Conservation (phyloP, 1,284 basidiomycete genomes). For the Rhodotorula sp. region DNA sequence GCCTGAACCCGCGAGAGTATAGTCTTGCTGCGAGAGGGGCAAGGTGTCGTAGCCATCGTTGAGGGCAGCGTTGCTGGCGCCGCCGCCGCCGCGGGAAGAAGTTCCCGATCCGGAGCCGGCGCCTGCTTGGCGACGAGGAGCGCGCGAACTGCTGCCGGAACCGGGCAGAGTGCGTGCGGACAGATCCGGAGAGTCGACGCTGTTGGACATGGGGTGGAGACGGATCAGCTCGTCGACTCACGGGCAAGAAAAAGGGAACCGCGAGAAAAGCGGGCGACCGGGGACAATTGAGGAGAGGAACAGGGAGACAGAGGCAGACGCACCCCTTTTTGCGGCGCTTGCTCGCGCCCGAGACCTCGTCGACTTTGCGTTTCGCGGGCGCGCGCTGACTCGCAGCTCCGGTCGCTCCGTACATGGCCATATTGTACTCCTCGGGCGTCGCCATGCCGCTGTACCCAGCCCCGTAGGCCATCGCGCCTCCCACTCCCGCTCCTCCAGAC, state of each 20-base stretch:
- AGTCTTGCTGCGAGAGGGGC: background rate
- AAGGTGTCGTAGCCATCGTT: background rate
- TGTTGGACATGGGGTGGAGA: background rate
- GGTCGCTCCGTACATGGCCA: background rate
- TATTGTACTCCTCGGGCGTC: conserved; percentile 11
- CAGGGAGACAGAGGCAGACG: background rate
- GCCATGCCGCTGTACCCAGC: conserved; percentile 6
- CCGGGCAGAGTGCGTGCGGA: conserved; percentile 16
- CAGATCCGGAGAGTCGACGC: conserved; percentile 26
- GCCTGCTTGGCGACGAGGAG: conserved; percentile 1
- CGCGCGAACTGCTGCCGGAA: conserved; percentile 5
- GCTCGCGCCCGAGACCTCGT: conserved; percentile 26
- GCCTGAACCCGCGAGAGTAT: background rate
- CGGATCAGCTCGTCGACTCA: no score
- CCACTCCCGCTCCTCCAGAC: conserved; percentile 7
- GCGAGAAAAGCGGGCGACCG: background rate
- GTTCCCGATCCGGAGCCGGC: no score
- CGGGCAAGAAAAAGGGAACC: background rate
- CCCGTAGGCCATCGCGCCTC: background rate
- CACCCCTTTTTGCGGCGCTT: conserved; percentile 41
- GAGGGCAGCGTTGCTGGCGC: background rate
- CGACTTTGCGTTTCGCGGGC: conserved; percentile 34
- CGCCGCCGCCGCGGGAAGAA: background rate
- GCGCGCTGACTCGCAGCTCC: conserved; percentile 5
- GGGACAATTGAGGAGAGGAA: no score